A percentile compares a stretch with the other conserved stretches of the same genome.
phyloP scores from a whole-genome alignment of 768 basidiomycete genomes.

The Tulasnella sp. region DNA sequence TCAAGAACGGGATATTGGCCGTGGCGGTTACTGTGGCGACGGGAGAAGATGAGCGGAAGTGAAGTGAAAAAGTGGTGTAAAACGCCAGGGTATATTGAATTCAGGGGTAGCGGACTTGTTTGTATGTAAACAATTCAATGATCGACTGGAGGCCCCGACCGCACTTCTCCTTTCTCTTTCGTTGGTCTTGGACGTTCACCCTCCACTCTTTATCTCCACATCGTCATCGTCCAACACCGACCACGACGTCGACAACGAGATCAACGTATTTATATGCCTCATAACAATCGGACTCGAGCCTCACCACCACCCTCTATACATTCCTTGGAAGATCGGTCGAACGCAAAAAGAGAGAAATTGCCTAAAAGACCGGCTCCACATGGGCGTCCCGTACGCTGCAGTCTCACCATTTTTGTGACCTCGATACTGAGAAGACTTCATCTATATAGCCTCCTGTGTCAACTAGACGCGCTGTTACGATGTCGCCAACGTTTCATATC shows the following conservation, averaged over 20 bases:
- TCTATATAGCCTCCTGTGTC: background rate
- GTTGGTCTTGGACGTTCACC: too few relatives aligned
- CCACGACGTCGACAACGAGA: background rate
- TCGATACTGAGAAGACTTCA: background rate
- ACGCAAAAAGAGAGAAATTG: constrained; percentile 6
- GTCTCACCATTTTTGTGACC: background rate
- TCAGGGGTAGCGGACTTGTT: too few relatives aligned
- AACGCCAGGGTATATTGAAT: too few relatives aligned
- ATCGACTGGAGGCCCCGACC: background rate
- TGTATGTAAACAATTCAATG: too few relatives aligned
- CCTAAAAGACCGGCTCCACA: background rate
- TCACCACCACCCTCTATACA: background rate
- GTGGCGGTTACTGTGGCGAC: too few relatives aligned
- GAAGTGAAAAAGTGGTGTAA: too few relatives aligned
- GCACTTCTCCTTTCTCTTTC: background rate
- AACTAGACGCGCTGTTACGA: background rate
- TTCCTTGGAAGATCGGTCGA: constrained; percentile 1
- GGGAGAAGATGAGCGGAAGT: too few relatives aligned
- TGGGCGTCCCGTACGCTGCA: background rate
- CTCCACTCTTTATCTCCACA: too few relatives aligned
- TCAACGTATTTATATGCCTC: background rate
- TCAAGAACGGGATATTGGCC: too few relatives aligned
- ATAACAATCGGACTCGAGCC: background rate
- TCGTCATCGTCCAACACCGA: background rate
- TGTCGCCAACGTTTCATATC: constrained; percentile 15